phyloP scores from a whole-genome alignment of 192 early-diverging fungal genomes.

The Coemansia sp. region DNA sequence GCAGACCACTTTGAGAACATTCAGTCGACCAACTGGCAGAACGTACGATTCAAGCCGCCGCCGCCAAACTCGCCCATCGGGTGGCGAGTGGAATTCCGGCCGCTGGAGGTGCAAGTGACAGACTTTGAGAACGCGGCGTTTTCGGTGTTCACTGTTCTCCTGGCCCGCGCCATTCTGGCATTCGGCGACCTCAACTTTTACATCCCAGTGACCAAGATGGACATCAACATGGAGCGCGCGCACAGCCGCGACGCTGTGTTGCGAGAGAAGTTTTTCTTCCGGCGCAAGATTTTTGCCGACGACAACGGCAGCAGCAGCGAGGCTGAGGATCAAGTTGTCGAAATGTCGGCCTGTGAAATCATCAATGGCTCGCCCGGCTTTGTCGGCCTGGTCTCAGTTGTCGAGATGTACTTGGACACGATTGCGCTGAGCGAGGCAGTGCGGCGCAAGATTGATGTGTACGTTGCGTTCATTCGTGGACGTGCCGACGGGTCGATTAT shows the following conservation, averaged over 20 bases:
- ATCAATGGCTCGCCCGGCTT: conserved; percentile 81
- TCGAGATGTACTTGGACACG: conserved; percentile 80
- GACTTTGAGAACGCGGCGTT: conserved; percentile 98
- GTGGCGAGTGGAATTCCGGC: conserved; percentile 98
- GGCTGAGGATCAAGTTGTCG: conserved; percentile 53
- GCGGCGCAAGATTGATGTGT: conserved; percentile 65
- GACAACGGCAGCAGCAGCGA: conserved; percentile 1
- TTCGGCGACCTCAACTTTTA: conserved; percentile 89
- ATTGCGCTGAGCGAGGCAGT: conserved; percentile 66
- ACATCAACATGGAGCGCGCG: conserved; percentile 89
- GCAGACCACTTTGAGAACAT: conserved; percentile 99
- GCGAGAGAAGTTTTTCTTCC: conserved; percentile 85
- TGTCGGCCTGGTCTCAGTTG: conserved; percentile 78
- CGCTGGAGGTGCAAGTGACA: conserved; percentile 93
- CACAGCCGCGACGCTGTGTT: conserved; percentile 81
- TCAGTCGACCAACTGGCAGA: conserved; percentile 99
- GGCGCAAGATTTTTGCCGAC: conserved; percentile 53
- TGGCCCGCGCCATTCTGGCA: conserved; percentile 81
- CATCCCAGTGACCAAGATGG: conserved; percentile 92
- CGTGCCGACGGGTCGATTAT: conserved; percentile 79
- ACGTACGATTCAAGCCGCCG: conserved; percentile 97
- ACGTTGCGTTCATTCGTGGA: conserved; percentile 74
- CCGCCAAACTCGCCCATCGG: conserved; percentile 88
- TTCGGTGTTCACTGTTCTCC: conserved; percentile 87
- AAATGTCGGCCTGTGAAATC: conserved; percentile 89